phyloP scores from a whole-genome alignment of 202 grass and related monocot species.

The Brachypodium distachyon region DNA sequence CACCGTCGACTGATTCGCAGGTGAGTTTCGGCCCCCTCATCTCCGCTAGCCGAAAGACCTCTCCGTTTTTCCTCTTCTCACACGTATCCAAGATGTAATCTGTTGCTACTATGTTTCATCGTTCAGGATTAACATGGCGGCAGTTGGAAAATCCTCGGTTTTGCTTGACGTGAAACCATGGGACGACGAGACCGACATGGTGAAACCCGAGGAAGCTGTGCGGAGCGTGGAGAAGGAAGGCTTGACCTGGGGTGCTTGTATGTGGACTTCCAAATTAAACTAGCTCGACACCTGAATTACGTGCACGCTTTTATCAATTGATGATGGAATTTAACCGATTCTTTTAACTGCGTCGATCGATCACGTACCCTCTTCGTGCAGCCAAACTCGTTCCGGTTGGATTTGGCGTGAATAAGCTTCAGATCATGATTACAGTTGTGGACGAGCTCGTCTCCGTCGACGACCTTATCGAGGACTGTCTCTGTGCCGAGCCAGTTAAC shows the following conservation, averaged over 20 bases:
- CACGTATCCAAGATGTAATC: too few species aligned
- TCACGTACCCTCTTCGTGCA: conserved; percentile 11
- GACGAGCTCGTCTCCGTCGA: neutral
- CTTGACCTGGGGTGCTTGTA: conserved; percentile 83
- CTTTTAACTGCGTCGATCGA: neutral
- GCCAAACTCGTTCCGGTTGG: conserved; percentile 82
- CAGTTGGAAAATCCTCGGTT: conserved; percentile 38
- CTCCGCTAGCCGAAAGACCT: too few species aligned
- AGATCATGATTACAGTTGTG: neutral
- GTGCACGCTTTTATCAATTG: too few species aligned
- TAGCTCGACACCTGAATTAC: neutral
- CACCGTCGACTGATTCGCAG: too few species aligned
- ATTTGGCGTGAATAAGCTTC: conserved; percentile 44
- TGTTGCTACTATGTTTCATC: too few species aligned
- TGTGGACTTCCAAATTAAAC: conserved; percentile 21
- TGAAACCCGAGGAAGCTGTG: conserved; percentile 81
- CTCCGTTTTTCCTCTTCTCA: too few species aligned
- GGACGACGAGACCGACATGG: conserved; percentile 95
- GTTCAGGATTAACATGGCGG: too few species aligned
- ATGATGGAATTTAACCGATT: too few species aligned
- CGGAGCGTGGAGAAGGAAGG: conserved; percentile 74
- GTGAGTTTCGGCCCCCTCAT: too few species aligned
- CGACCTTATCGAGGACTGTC: neutral
- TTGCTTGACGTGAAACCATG: conserved; percentile 93
- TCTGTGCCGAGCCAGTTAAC: neutral